Evolutionary conservation across 768 basidiomycete species (phyloP).

Genomic region (Holtermannia corniformis): DNA sequence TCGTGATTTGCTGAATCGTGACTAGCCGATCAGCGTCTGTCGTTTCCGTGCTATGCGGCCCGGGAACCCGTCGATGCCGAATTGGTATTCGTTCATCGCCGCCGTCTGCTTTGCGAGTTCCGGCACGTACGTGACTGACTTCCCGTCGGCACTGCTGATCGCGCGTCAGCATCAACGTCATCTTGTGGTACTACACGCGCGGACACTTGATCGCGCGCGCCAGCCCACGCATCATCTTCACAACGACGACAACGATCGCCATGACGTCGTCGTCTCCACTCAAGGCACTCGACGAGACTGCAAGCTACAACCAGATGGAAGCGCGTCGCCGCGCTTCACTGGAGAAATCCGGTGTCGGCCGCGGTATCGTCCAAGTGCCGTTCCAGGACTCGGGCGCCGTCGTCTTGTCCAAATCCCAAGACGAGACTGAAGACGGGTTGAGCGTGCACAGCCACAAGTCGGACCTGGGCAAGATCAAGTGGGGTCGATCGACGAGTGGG

Average conservation of each 20-base stretch:
- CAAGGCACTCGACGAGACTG: neutral
- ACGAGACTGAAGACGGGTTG: neutral
- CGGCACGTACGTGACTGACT: neutral
- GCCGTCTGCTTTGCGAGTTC: neutral
- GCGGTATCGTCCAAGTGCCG: neutral
- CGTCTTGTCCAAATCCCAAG: neutral
- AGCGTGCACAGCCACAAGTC: neutral
- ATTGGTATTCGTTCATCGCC: neutral
- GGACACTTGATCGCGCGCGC: neutral
- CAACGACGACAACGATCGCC: neutral
- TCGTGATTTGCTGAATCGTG: too few relatives aligned
- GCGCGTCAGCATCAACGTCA: neutral
- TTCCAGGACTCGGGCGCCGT: neutral
- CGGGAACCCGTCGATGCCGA: neutral
- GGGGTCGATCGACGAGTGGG: neutral
- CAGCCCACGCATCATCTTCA: neutral
- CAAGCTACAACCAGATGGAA: neutral
- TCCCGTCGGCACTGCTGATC: too few relatives aligned
- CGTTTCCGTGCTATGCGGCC: neutral
- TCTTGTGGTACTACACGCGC: neutral
- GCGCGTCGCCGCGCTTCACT: neutral
- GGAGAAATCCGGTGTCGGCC: neutral
- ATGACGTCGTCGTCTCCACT: neutral
- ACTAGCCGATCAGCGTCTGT: neutral
- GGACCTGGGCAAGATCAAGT: neutral